Percentiles rank a stretch among this genome's conserved stretches.
These are phyloP conservation scores for Backusella parvicylindrica DNA, from an alignment of 192 early-diverging fungal species.

Conservation along the genomic window DNA sequence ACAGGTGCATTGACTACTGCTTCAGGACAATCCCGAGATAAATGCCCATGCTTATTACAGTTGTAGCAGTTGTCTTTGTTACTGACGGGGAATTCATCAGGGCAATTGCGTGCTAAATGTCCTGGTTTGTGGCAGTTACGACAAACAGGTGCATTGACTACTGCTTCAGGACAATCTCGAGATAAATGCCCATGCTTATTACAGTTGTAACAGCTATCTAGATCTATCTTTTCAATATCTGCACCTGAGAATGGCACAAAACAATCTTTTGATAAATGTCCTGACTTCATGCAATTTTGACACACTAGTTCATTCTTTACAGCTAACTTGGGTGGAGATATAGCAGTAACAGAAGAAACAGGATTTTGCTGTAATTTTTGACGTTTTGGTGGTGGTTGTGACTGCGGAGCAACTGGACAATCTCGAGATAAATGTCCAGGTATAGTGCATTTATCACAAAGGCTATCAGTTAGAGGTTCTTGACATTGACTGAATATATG, in stretches of 20 bases:
- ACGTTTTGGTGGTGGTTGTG: conserved; percentile 16
- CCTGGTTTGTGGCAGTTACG: conserved; percentile 50
- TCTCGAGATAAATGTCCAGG: background rate
- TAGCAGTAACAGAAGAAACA: background rate
- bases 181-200: conserved; percentile 25
- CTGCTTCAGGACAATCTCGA: conserved; percentile 25
- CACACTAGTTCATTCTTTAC: conserved; percentile 41
- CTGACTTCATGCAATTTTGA: conserved; percentile 49
- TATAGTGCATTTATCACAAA: conserved; percentile 44
- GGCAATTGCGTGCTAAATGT: conserved; percentile 39
- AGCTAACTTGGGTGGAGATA: conserved; percentile 32
- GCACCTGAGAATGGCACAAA: conserved; percentile 13
- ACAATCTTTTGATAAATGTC: conserved; percentile 25
- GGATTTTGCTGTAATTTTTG: background rate
- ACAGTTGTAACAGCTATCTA: conserved; percentile 26
- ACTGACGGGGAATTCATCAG: conserved; percentile 28
- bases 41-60: conserved; percentile 23
- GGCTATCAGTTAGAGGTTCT: background rate
- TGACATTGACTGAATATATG: conserved; percentile 32
- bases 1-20: background rate
- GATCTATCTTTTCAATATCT: conserved; percentile 34
- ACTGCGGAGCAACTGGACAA: conserved; percentile 15
- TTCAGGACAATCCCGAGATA: conserved; percentile 43
- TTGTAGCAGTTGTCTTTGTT: conserved; percentile 46
- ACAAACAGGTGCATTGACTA: conserved; percentile 24